Percentiles rank a stretch among this genome's conserved stretches.
Conservation (phyloP, 805 yeast genomes). For the Wickerhamomyces pijperi region DNA sequence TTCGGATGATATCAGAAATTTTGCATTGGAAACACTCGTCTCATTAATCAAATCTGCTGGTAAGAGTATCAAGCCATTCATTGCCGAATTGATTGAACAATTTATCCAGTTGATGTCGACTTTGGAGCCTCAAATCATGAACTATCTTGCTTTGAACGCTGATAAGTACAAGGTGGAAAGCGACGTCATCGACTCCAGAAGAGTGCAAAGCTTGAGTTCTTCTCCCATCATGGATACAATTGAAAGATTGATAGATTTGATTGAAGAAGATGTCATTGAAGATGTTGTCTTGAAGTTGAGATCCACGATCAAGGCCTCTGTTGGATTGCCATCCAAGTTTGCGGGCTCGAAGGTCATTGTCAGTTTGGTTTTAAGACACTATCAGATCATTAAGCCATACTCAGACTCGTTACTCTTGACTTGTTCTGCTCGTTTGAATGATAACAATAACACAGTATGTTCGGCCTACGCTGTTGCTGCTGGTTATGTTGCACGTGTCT, state of each 20-base stretch:
- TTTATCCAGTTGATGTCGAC: slow-evolving; percentile 69
- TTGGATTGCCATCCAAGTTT: slow-evolving; percentile 87
- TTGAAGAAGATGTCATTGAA: slow-evolving; percentile 32
- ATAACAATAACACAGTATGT: slow-evolving; percentile 62
- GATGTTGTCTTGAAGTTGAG: slow-evolving; percentile 37
- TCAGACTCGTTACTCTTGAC: slow-evolving; percentile 55
- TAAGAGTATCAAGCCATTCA: slow-evolving; percentile 47
- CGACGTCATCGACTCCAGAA: slow-evolving; percentile 64
- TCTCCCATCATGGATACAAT: slow-evolving; percentile 88
- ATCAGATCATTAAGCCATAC: slow-evolving; percentile 30
- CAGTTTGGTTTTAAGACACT: slow-evolving; percentile 47
- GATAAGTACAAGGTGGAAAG: slow-evolving; percentile 70
- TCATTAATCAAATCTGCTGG: slow-evolving; percentile 60
- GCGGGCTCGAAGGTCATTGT: slow-evolving; percentile 71
- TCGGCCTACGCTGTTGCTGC: slow-evolving; percentile 69
- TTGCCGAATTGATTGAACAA: slow-evolving; percentile 58
- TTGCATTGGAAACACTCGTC: slow-evolving; percentile 66
- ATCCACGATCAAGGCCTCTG: slow-evolving; percentile 50
- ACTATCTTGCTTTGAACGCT: slow-evolving; percentile 79
- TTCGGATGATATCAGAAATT: slow-evolving; percentile 72
- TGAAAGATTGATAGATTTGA: slow-evolving; percentile 51
- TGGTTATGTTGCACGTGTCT: slow-evolving; percentile 65
- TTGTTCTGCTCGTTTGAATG: slow-evolving; percentile 48
- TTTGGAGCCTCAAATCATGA: slow-evolving; percentile 82
- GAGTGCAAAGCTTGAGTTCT: slow-evolving; percentile 59